phyloP scores from a whole-genome alignment of 1,139 yeast species.

The Debaryomyces subglobosus region DNA sequence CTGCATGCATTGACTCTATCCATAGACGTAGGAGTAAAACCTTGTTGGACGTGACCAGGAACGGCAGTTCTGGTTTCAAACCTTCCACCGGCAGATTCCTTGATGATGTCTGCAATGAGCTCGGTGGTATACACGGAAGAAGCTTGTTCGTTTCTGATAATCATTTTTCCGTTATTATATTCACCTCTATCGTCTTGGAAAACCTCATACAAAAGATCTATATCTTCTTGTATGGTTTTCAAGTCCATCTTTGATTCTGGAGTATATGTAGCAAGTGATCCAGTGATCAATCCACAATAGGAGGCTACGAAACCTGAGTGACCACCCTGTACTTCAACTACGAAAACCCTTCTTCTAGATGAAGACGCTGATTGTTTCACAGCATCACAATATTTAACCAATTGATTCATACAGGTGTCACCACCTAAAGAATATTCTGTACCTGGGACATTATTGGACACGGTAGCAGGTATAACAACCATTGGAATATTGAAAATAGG shows the following conservation, averaged over 20 bases:
- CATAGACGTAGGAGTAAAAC: slow-evolving; percentile 76
- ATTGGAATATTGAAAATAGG: slow-evolving; percentile 94
- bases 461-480: slow-evolving; percentile 92
- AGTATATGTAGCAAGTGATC: slow-evolving; percentile 90
- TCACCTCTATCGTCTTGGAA: slow-evolving; percentile 80
- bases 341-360: slow-evolving; percentile 91
- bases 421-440: slow-evolving; percentile 93
- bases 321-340: slow-evolving; percentile 97
- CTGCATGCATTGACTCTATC: slow-evolving; percentile 75
- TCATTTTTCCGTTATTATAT: slow-evolving; percentile 74
- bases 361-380: slow-evolving; percentile 95
- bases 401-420: slow-evolving; percentile 90
- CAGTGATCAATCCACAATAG: slow-evolving; percentile 84
- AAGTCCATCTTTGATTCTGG: slow-evolving; percentile 87
- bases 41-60: slow-evolving; percentile 87
- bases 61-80: slow-evolving; percentile 78
- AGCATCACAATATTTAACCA: slow-evolving; percentile 91
- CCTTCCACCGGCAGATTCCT: slow-evolving; percentile 64
- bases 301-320: slow-evolving; percentile 93
- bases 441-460: slow-evolving; percentile 98
- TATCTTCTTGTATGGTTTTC: slow-evolving; percentile 74
- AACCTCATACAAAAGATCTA: slow-evolving; percentile 66
- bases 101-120: slow-evolving; percentile 67
- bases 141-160: slow-evolving; percentile 70
- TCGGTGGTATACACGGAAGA: slow-evolving; percentile 69